Evolutionary conservation across 108 stramenopile genomes (phyloP), one percentile per base, ranked within the genome.

Genomic region (Heterococcus sp.): DNA sequence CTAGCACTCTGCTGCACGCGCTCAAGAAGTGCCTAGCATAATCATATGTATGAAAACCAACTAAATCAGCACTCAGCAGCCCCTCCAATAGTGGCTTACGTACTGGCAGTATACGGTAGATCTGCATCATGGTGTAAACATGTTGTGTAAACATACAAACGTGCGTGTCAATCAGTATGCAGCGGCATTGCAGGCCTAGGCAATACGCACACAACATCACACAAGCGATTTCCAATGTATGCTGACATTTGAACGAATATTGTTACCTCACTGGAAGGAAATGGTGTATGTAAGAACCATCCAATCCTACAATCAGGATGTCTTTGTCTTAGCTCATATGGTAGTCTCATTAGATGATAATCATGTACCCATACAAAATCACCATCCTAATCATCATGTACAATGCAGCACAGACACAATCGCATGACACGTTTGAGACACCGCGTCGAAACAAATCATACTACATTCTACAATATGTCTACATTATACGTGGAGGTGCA

Each of bases 1-100:
- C 46, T 21, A 58, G 21, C 14, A 58, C 46, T 21, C 46, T 58
- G 46, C 75, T 71, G 75, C 82, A 84, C 3, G 82, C 75, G 3
- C 75, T 77, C 8, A 86, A 30, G 58, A 86, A 86, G 69, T 86
- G 85, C n/a, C 85, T 75, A 14, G 85, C 85, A 75, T 86, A 86
- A 69, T 86, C 85, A 69, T 83, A 86, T 37, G 85, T 86, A 71
- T 86, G 85, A 46, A 86, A 86, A 1, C 85, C 85, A 37, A 86
- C 73, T 36, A 86, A 36, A 29, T 86, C 85, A 28, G 85, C 75
- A 27, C 68, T 37, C 26, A 77, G 37, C 1, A 84, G 74, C 1
- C 75, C 84, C 71, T 82, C 73, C 63, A 84, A 65, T 39, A 84
- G 70, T 32, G 37, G 75, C 70, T 75, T 76, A 37, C 83, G 37